Percentiles rank a stretch among this genome's conserved stretches.
These are phyloP conservation scores for Xylariaceae sp. DNA, from an alignment of 2,329 filamentous ascomycete species.

Conservation along the genomic window DNA sequence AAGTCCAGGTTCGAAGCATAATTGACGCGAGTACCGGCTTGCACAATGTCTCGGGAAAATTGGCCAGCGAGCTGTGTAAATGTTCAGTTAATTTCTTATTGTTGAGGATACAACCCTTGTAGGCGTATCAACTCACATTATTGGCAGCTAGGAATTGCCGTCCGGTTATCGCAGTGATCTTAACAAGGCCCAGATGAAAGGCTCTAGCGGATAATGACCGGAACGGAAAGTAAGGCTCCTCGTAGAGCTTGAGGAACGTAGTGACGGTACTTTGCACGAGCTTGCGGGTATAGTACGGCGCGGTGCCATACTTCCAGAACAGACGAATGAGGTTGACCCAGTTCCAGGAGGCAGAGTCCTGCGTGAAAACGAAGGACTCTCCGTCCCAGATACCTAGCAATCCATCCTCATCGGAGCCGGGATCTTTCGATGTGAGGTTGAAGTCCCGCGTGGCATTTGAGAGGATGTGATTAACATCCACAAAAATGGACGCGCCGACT, in stretches of 20 bases:
- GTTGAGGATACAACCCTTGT: too few species aligned
- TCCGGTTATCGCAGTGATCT: conserved; percentile 66
- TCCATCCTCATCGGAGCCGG: conserved; percentile 44
- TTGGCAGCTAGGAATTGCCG: conserved; percentile 65
- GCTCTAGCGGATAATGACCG: conserved; percentile 64
- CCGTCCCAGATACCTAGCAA: conserved; percentile 83
- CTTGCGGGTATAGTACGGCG: conserved; percentile 66
- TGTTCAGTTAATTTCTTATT: not conserved
- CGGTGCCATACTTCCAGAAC: conserved; percentile 77
- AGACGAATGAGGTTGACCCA: conserved; percentile 81
- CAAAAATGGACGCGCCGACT: conserved; percentile 88
- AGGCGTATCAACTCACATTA: conserved; percentile 37
- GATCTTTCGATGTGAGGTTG: conserved; percentile 54
- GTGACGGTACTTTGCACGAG: conserved; percentile 67
- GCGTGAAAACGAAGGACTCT: conserved; percentile 62
- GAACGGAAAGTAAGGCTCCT: conserved; percentile 79
- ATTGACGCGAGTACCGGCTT: conserved; percentile 88
- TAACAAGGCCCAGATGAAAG: conserved; percentile 60
- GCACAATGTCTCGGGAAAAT: conserved; percentile 78
- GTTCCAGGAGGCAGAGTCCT: conserved; percentile 52
- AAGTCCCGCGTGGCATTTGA: conserved; percentile 67
- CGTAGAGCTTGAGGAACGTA: conserved; percentile 75
- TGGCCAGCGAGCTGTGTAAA: conserved; percentile 49
- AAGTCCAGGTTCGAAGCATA: conserved; percentile 84
- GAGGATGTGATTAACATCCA: conserved; percentile 76